A percentile compares a stretch with the other conserved stretches of the same genome.
Evolutionary conservation across 2,329 filamentous ascomycete genomes (phyloP).

Genomic region (Fusarium incarnatum): DNA sequence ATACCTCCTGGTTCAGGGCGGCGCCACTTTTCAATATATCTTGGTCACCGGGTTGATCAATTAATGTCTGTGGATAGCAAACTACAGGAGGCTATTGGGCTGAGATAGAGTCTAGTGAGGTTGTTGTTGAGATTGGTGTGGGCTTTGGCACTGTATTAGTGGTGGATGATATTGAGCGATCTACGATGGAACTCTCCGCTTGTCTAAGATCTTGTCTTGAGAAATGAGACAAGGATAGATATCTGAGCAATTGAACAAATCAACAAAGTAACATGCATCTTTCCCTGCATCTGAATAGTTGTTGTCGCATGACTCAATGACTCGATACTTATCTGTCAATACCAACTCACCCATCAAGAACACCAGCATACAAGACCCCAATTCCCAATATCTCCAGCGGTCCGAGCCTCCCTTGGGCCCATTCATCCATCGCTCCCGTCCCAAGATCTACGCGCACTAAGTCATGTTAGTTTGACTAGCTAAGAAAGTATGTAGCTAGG

Average conservation of each 20-base stretch:
- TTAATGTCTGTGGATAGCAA: neutral
- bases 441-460: neutral
- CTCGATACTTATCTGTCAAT: neutral
- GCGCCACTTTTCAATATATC: conserved; percentile 2
- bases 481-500: neutral
- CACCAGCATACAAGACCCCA: neutral
- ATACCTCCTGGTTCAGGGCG: neutral
- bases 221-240: conserved; percentile 4
- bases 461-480: neutral
- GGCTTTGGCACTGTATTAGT: neutral
- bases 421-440: neutral
- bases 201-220: conserved; percentile 18
- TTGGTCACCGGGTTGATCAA: neutral
- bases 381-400: conserved; percentile 4
- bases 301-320: neutral
- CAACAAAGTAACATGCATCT: neutral
- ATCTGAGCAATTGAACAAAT: neutral
- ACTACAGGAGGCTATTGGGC: neutral
- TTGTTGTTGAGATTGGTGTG: neutral
- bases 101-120: neutral
- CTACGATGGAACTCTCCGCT: neutral
- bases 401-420: conserved; percentile 6
- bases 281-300: neutral
- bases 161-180: neutral
- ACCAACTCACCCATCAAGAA: neutral